A percentile compares a stretch with the other conserved stretches of the same genome.
Conservation (phyloP, 305 asterid species). For the Fraxinus paxiana region DNA sequence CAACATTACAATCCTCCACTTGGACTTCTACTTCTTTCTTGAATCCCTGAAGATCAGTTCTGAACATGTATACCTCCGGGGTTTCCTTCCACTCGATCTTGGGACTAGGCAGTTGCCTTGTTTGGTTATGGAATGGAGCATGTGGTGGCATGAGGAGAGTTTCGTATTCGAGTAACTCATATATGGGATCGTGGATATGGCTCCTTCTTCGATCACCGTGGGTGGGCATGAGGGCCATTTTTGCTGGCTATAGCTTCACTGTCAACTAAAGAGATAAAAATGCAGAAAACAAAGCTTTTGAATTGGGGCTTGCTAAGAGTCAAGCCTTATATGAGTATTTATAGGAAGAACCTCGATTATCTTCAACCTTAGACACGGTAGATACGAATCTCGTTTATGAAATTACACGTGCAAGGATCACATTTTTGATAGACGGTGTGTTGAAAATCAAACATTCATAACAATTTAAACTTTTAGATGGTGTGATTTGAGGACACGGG, state of each 20-base stretch:
- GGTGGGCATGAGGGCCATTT: background rate
- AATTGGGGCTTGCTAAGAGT: background rate
- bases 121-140: background rate
- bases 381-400: background rate
- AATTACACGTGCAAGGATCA: background rate
- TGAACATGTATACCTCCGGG: conserved; percentile 31
- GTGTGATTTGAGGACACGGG: conserved; percentile 22
- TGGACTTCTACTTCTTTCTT: conserved; percentile 29
- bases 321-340: background rate
- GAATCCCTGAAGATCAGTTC: conserved; percentile 24
- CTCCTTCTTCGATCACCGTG: background rate
- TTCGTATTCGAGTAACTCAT: background rate
- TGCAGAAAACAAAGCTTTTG: background rate
- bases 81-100: conserved; percentile 24
- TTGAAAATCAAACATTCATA: background rate
- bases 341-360: background rate
- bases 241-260: background rate
- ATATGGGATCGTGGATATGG: background rate
- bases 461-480: conserved; percentile 8
- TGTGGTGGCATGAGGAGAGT: background rate
- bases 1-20: conserved; percentile 20
- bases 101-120: background rate
- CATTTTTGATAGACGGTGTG: background rate
- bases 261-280: background rate
- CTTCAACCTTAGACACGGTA: background rate